Percentiles rank a stretch among this genome's conserved stretches.
Conservation (phyloP, 2,329 filamentous ascomycete genomes). For the Calonectria crousiana region DNA sequence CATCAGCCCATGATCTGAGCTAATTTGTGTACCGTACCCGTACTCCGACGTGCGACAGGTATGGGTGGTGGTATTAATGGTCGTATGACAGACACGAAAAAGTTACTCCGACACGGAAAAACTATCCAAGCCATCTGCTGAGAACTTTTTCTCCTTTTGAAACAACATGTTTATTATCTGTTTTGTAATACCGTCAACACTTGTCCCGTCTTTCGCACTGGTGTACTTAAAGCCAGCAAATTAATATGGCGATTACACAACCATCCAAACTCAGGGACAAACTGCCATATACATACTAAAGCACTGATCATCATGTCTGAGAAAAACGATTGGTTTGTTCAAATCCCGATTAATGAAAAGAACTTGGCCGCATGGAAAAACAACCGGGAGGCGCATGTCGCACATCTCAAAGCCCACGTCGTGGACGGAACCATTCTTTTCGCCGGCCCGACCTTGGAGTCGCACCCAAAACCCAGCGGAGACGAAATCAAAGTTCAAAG, state of each 20-base stretch:
- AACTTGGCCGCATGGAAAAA: background rate
- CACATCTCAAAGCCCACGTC: background rate
- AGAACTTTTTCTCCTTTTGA: background rate
- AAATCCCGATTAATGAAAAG: background rate
- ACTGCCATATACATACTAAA: background rate
- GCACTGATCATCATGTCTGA: background rate
- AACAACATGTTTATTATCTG: no score
- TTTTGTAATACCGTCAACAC: no score
- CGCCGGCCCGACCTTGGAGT: background rate
- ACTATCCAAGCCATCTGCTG: background rate
- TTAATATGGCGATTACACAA: no score
- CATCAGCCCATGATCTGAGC: background rate
- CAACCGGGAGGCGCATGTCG: background rate
- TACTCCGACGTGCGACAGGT: background rate
- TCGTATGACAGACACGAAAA: background rate
- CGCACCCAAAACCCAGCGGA: background rate
- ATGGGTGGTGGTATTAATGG: background rate
- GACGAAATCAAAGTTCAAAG: background rate
- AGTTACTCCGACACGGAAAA: background rate
- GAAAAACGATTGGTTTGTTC: background rate
- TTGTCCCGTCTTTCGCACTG: no score
- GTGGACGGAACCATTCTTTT: background rate
- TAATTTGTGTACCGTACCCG: background rate
- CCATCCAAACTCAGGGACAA: background rate
- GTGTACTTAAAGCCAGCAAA: no score